Percentiles rank a stretch among this genome's conserved stretches.
phyloP scores from a whole-genome alignment of 2,329 filamentous ascomycete genomes.

The Fusarium veterinarium region DNA sequence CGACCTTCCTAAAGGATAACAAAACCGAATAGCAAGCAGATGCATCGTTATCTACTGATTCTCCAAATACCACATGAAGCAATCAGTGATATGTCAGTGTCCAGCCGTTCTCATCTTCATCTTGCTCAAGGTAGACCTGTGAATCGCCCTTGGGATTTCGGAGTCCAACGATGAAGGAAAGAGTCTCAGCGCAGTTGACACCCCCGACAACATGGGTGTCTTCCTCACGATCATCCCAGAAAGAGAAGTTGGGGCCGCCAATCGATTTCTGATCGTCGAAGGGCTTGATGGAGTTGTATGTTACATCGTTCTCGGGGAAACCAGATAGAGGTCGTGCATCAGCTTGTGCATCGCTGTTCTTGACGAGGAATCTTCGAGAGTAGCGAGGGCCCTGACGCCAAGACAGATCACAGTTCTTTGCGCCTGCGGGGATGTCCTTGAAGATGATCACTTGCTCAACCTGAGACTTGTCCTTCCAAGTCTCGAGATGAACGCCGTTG shows the following conservation, averaged over 20 bases:
- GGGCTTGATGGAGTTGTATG: slow-evolving; percentile 38
- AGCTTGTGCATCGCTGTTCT: slow-evolving; percentile 41
- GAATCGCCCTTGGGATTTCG: slow-evolving; percentile 37
- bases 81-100: slow-evolving; percentile 32
- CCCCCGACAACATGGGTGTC: slow-evolving; percentile 34
- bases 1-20: too few species aligned
- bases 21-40: background rate
- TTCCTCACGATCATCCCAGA: slow-evolving; percentile 42
- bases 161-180: slow-evolving; percentile 45
- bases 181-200: slow-evolving; percentile 43
- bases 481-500: slow-evolving; percentile 38
- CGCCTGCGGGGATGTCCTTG: slow-evolving; percentile 44
- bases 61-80: background rate
- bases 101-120: slow-evolving; percentile 45
- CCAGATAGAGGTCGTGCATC: slow-evolving; percentile 40
- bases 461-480: slow-evolving; percentile 36
- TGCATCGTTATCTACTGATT: too few species aligned
- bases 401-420: slow-evolving; percentile 44
- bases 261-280: slow-evolving; percentile 33
- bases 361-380: slow-evolving; percentile 53
- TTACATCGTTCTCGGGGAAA: slow-evolving; percentile 38
- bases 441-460: slow-evolving; percentile 50
- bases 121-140: slow-evolving; percentile 47
- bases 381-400: slow-evolving; percentile 52
- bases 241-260: slow-evolving; percentile 45